A percentile compares a stretch with the other conserved stretches of the same genome.
Evolutionary conservation across 192 early-diverging fungal genomes (phyloP).

Genomic region (Gonapodya sp.): DNA sequence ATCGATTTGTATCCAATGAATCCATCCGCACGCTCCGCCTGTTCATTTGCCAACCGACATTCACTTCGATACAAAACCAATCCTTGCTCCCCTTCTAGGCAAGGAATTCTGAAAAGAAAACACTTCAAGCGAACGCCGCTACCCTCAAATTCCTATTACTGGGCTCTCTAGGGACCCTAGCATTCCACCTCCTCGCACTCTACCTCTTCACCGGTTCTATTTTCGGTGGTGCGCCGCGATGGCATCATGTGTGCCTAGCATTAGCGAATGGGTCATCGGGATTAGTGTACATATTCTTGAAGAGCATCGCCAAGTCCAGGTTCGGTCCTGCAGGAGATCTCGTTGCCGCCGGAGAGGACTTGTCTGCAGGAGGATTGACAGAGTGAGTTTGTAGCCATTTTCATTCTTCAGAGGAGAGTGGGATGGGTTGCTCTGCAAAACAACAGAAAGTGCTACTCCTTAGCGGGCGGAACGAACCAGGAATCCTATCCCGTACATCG

Average conservation of each 20-base stretch:
- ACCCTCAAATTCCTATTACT: not conserved
- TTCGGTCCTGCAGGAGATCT: not conserved
- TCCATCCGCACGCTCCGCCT: too few species aligned
- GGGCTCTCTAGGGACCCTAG: not conserved
- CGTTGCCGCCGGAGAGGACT: not conserved
- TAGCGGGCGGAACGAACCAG: too few species aligned
- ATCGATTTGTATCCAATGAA: too few species aligned
- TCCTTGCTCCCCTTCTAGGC: too few species aligned
- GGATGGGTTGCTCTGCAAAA: too few species aligned
- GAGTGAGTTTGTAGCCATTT: not conserved
- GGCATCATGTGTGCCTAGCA: not conserved
- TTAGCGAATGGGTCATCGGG: not conserved
- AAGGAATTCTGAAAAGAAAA: not conserved
- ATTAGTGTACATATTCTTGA: not conserved
- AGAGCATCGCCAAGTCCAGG: not conserved
- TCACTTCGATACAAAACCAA: too few species aligned
- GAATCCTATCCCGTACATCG: too few species aligned
- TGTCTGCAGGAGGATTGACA: not conserved
- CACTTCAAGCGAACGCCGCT: not conserved
- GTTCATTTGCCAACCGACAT: too few species aligned
- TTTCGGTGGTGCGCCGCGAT: not conserved
- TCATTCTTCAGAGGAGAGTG: too few species aligned
- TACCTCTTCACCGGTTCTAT: not conserved
- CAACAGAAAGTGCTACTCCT: too few species aligned
- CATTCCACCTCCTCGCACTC: not conserved